phyloP scores from a whole-genome alignment of 2,329 filamentous ascomycete genomes.

The Kalaharituber pfeilii region DNA sequence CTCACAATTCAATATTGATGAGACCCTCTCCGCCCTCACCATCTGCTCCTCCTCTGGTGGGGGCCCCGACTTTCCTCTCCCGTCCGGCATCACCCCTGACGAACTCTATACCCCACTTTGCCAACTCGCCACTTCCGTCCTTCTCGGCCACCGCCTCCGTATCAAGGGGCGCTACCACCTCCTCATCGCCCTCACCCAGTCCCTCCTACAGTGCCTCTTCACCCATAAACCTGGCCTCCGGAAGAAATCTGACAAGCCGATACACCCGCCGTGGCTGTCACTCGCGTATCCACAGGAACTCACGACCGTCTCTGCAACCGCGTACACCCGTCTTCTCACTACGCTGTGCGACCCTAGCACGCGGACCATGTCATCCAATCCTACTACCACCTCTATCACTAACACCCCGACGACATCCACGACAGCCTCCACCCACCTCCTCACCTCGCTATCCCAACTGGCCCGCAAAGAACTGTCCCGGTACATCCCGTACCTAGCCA shows the following conservation, averaged over 20 bases:
- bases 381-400: no score
- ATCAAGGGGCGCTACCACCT: slow-evolving; percentile 18
- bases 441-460: slow-evolving; percentile 8
- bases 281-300: not conserved
- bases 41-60: slow-evolving; percentile 10
- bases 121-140: slow-evolving; percentile 3
- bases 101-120: slow-evolving; percentile 10
- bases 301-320: slow-evolving; percentile 1
- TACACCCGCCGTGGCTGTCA: slow-evolving; percentile 16
- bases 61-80: slow-evolving; percentile 7
- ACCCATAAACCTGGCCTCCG: slow-evolving; percentile 8
- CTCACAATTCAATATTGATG: slow-evolving; percentile 16
- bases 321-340: slow-evolving; percentile 10
- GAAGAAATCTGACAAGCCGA: slow-evolving; percentile 11
- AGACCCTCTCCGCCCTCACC: slow-evolving; percentile 11
- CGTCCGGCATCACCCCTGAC: not conserved
- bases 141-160: slow-evolving; percentile 13
- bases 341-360: slow-evolving; percentile 16
- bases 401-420: no score
- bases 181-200: slow-evolving; percentile 9
- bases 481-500: slow-evolving; percentile 9
- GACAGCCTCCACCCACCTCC: not conserved
- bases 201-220: slow-evolving; percentile 12
- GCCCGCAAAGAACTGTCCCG: slow-evolving; percentile 15
- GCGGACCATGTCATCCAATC: slow-evolving; percentile 10